Evolutionary conservation across 495 filamentous ascomycete genomes (phyloP).

Genomic region (Pyronema domesticum): DNA sequence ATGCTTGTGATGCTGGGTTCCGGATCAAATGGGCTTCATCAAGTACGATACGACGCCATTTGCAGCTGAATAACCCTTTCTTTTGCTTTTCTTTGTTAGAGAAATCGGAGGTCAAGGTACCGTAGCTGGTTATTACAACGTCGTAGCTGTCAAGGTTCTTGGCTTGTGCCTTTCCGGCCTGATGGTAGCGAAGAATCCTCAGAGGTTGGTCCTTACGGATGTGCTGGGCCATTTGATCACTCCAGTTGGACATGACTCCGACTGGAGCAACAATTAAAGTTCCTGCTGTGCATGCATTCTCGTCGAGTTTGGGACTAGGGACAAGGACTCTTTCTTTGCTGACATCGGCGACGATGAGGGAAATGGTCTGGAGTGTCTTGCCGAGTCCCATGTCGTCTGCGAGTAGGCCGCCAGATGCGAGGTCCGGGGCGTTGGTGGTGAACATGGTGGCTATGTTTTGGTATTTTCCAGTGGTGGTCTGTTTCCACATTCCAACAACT

Average conservation of each 20-base stretch:
- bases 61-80: conserved; percentile 40
- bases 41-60: conserved; percentile 69
- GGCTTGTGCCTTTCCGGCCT: conserved; percentile 36
- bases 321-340: conserved; percentile 1
- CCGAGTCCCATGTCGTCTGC: conserved; percentile 93
- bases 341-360: conserved; percentile 49
- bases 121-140: conserved; percentile 75
- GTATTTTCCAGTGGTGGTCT: conserved; percentile 32
- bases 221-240: conserved; percentile 60
- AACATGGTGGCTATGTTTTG: conserved; percentile 66
- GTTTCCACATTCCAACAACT: conserved; percentile 69
- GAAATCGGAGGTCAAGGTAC: conserved; percentile 29
- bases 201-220: conserved; percentile 41
- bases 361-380: conserved; percentile 80
- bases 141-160: conserved; percentile 35
- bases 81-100: conserved; percentile 1
- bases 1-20: conserved; percentile 53
- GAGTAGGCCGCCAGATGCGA: conserved; percentile 69
- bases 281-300: conserved; percentile 21
- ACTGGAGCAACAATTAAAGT: conserved; percentile 64
- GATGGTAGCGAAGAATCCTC: conserved; percentile 61
- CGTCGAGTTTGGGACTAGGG: conserved; percentile 18
- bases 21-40: conserved; percentile 81
- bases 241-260: conserved; percentile 88
- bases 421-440: conserved; percentile 37